Evolutionary conservation across 495 filamentous ascomycete species (phyloP).

Genomic region (Hapsidospora chrysogenum): DNA sequence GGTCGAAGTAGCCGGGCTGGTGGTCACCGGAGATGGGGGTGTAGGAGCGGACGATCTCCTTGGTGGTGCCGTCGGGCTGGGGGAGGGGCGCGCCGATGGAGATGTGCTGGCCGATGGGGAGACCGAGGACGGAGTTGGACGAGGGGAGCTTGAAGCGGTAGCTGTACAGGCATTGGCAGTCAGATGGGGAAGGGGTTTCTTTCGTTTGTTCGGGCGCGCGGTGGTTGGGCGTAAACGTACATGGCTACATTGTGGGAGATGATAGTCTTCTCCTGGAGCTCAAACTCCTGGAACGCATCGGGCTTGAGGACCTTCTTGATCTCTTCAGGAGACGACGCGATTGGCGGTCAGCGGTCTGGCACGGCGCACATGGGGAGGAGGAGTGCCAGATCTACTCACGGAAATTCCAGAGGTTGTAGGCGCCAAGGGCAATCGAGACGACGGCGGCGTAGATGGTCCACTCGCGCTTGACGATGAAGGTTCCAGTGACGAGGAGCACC

Average conservation of each 20-base stretch:
- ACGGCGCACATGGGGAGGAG: conserved; percentile 8
- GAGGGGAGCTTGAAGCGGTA: conserved; percentile 81
- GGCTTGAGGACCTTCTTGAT: conserved; percentile 73
- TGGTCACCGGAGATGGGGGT: conserved; percentile 90
- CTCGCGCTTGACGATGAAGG: conserved; percentile 60
- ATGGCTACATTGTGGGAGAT: conserved; percentile 97
- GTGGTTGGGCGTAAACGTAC: conserved; percentile 20
- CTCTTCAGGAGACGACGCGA: conserved; percentile 34
- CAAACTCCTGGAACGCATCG: conserved; percentile 73
- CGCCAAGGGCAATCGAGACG: conserved; percentile 40
- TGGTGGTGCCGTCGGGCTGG: conserved; percentile 46
- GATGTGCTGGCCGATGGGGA: conserved; percentile 97
- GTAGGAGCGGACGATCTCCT: conserved; percentile 90
- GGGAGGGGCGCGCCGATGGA: conserved; percentile 68
- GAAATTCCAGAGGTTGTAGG: conserved; percentile 43
- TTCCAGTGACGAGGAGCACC: conserved; percentile 61
- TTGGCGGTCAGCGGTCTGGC: conserved; percentile 7
- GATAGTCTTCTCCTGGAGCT: conserved; percentile 75
- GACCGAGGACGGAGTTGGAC: conserved; percentile 67
- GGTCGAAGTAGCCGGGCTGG: conserved; percentile 85
- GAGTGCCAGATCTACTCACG: conserved; percentile 41
- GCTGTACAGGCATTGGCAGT: conserved; percentile 16
- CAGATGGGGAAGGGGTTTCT: conserved; percentile 6
- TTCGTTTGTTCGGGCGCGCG: conserved; percentile 1
- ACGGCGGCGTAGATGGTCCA: conserved; percentile 58